These are phyloP conservation scores for Trichosporon sp. DNA, from an alignment of 1,284 basidiomycete genomes.

Conservation along the genomic window DNA sequence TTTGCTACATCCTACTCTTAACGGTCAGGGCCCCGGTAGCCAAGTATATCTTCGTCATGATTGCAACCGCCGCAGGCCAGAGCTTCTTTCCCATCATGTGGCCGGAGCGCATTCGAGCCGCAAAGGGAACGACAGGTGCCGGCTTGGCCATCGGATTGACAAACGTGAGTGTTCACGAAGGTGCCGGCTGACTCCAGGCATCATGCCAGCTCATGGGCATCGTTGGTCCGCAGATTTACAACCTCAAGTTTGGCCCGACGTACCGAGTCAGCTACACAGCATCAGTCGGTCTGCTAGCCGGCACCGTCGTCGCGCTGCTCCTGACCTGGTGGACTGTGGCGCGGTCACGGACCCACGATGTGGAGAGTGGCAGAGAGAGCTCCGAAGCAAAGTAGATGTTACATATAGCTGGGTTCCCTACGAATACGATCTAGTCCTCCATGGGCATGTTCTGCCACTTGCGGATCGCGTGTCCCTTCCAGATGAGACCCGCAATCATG, in stretches of 20 bases:
- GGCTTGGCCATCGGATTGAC: conserved; percentile 26
- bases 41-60: conserved; percentile 27
- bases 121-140: conserved; percentile 21
- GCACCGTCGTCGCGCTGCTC: neutral
- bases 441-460: conserved; percentile 41
- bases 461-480: conserved; percentile 38
- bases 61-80: conserved; percentile 24
- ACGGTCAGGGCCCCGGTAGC: neutral
- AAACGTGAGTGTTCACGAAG: neutral
- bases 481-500: conserved; percentile 38
- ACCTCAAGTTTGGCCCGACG: conserved; percentile 24
- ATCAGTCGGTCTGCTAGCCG: conserved; percentile 12
- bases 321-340: conserved; percentile 19
- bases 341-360: neutral
- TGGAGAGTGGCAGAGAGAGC: neutral
- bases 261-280: conserved; percentile 22
- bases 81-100: conserved; percentile 26
- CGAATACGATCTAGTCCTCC: neutral
- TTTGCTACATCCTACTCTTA: conserved; percentile 27
- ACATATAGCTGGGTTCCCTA: neutral
- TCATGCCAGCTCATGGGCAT: conserved; percentile 26
- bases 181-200: neutral
- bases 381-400: neutral
- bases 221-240: conserved; percentile 28
- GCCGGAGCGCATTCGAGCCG: conserved; percentile 26